A percentile compares a stretch with the other conserved stretches of the same genome.
Evolutionary conservation across 228 moss, liverwort and hornwort species (phyloP).

Genomic region (Sphagnum fallax): DNA sequence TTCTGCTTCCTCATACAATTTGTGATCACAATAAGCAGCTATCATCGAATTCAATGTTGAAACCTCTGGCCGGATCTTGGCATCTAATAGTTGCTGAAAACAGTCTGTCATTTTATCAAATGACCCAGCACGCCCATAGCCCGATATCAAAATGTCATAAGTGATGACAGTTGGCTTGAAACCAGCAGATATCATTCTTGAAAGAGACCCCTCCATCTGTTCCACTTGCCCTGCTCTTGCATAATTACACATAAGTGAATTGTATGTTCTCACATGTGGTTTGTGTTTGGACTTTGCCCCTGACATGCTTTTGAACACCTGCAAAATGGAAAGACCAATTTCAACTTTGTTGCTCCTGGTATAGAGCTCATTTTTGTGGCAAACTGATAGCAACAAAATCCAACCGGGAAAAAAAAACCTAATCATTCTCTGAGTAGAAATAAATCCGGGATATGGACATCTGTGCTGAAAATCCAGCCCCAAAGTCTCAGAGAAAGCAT

Average conservation of each 20-base stretch:
- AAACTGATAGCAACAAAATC: too few relatives aligned
- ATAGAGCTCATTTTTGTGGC: too few relatives aligned
- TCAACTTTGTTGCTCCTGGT: too few relatives aligned
- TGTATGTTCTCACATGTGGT: constrained; percentile 63
- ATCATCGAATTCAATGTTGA: constrained; percentile 71
- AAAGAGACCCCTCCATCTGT: constrained; percentile 45
- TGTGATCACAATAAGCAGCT: constrained; percentile 43
- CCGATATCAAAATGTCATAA: constrained; percentile 64
- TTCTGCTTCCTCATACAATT: constrained; percentile 47
- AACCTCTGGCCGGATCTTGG: constrained; percentile 29
- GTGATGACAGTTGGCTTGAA: constrained; percentile 41
- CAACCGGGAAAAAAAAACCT: too few relatives aligned
- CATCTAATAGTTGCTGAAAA: constrained; percentile 32
- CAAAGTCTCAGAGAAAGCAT: too few relatives aligned
- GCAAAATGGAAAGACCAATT: constrained; percentile 1
- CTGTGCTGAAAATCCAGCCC: too few relatives aligned
- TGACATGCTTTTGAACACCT: constrained; percentile 69
- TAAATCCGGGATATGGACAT: too few relatives aligned
- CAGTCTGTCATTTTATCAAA: constrained; percentile 44
- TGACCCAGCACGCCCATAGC: constrained; percentile 54
- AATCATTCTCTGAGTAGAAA: too few relatives aligned
- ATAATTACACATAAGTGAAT: constrained; percentile 67
- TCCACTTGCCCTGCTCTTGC: constrained; percentile 66
- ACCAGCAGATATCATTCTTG: constrained; percentile 43
- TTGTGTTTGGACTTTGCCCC: constrained; percentile 35